Base-by-base conservation (phyloP, 73 alveolate genomes). In the Halteria grandinella region DNA sequence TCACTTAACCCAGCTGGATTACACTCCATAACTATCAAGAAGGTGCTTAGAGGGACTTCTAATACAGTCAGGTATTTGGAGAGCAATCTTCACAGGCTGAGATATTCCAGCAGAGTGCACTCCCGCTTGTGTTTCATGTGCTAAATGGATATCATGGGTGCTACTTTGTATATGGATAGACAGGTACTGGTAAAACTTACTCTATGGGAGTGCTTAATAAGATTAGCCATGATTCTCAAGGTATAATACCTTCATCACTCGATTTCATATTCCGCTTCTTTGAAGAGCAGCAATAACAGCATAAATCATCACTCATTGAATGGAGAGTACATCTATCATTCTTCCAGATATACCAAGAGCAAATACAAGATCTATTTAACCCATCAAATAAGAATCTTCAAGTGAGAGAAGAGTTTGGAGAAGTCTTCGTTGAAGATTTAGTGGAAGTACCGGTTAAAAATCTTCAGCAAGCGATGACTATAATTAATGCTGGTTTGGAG, bases 181-280 rank as follows among this genome's bases (percentile, higher is more conserved):
- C 97, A 28, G 97, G 97, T 15, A 85, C 94, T 32, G 97, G 97
- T 21, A 88, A 88, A 52, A 90, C 97, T 1, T 79, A 86, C 52
- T 57, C 97, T 29, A 91, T 91, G 91, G 91, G 91, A 0, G 83
- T 47, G 11, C 60, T 82, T 0, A 63, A 70, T 47, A 34, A 82
- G 23, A 54, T 82, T 27, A 25, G 27, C 24, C 58, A 29, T 14
- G 53, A 82, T 20, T 17, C 64, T 37, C 48, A 70, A 54, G 91
- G 91, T 25, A 70, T 82, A 27, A 63, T 82, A 1, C 91, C 91
- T 10, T 41, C 55, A 5, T 70, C 91, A 1, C 20, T 82, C 32
- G 83, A 55, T 3, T 60, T 54, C 64, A 2, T 82, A 1, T 57
- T 82, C 48, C 31, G 37, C 3, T 66, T 49, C 63, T 39, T 69